Evolutionary conservation across 768 basidiomycete species (phyloP), one percentile per base, ranked within the genome.

Genomic region (Solioccasus polychromus): DNA sequence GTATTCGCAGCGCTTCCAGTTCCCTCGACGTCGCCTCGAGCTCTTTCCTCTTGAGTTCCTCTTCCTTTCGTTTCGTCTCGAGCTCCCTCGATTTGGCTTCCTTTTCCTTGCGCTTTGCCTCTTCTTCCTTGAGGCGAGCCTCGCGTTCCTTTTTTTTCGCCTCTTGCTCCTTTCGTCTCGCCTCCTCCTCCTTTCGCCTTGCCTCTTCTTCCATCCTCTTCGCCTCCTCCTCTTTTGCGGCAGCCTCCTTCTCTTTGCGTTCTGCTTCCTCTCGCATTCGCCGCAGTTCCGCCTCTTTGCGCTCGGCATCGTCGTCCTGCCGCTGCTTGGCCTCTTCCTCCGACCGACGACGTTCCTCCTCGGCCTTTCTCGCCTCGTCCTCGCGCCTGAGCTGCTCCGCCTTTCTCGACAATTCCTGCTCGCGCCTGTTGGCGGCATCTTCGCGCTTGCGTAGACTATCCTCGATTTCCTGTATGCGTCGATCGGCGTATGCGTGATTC

Each of bases 361-460:
- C 68, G 32, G 51, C 62, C 35, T 37, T 54, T 38, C 52, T 57
- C n/a, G 54, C 57, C n/a, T 55, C 61, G 10, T 64, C 63, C 47
- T 67, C 61, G 2, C 58, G 56, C 42, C 45, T 55, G 2, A 63
- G 57, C 22, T 74, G 73, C 15, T 70, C 70, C 22, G 64, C 71
- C 37, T 56, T 68, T 53, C 46, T 63, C 49, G 55, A 62, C 26
- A 67, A 45, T 4, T 67, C 64, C 26, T 64, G 66, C 43, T 71
- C 68, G 5, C 61, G 65, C 39, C 52, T 55, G 25, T 34, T 59
- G 14, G 62, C 69, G 11, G 69, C 68, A 28, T 67, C 64, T 39
- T 70, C 64, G 39, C 59, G 63, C 52, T 47, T 62, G 39, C 52
- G 62, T 40, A 58, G 45, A 56, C 60, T 55, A 44, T 57, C 61